These are phyloP conservation scores for Colletotrichum orchidophilum DNA, from an alignment of 2,329 filamentous ascomycete species.

Conservation along the genomic window DNA sequence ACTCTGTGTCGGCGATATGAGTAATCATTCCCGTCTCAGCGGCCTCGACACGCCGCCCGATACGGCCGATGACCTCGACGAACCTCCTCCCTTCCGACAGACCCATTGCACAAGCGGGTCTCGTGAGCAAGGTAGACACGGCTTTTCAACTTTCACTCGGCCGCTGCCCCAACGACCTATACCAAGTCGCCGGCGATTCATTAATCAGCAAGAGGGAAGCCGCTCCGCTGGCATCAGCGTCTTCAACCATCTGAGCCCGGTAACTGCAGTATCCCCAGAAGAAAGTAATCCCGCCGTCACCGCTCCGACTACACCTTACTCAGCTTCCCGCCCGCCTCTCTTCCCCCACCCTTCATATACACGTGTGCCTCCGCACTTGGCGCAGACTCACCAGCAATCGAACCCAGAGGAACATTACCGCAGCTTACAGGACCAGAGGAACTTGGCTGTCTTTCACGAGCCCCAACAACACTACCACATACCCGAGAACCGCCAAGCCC, in stretches of 20 bases:
- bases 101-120: neutral
- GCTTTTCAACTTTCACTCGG: neutral
- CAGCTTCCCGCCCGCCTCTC: neutral
- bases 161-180: neutral
- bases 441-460: neutral
- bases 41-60: conserved; percentile 20
- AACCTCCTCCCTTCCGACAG: conserved; percentile 9
- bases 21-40: conserved; percentile 28
- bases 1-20: conserved; percentile 19
- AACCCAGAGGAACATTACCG: neutral
- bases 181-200: neutral
- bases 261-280: neutral
- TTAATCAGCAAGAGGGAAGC: conserved; percentile 1
- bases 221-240: neutral
- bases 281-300: neutral
- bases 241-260: neutral
- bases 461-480: neutral
- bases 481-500: neutral
- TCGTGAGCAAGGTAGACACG: neutral
- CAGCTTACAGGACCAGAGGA: neutral
- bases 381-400: neutral
- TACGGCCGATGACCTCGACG: conserved; percentile 10
- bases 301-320: neutral
- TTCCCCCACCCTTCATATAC: neutral
- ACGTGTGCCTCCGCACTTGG: neutral